phyloP scores from a whole-genome alignment of 345 rosid species.

The Trapa bicornis region DNA sequence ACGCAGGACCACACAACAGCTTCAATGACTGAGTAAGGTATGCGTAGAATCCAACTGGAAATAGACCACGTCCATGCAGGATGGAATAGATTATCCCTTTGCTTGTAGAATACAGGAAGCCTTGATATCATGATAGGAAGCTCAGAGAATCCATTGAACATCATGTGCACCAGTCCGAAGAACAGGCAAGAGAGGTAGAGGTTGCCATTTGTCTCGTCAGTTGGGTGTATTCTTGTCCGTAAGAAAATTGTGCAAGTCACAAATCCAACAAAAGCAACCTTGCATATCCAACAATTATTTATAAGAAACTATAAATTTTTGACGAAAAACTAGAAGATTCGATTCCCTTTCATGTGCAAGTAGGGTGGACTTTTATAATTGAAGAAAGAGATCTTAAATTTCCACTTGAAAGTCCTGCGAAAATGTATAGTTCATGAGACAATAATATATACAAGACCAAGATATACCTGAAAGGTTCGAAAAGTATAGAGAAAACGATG shows the following conservation, averaged over 20 bases:
- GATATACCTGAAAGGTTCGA: conserved; percentile 65
- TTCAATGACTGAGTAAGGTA: conserved; percentile 79
- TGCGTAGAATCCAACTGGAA: conserved; percentile 66
- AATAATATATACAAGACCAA: conserved; percentile 3
- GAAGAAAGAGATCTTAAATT: neutral
- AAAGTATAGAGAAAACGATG: conserved; percentile 68
- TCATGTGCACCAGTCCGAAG: conserved; percentile 74
- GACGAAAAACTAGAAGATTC: neutral
- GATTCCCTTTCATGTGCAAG: neutral
- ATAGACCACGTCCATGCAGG: conserved; percentile 90
- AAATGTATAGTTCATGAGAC: neutral
- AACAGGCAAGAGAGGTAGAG: conserved; percentile 76
- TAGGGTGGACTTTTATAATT: neutral
- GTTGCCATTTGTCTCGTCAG: conserved; percentile 48
- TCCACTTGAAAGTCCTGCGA: neutral
- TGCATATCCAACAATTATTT: conserved; percentile 5
- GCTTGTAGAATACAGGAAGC: conserved; percentile 84
- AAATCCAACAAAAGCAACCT: conserved; percentile 82
- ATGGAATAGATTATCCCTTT: conserved; percentile 78
- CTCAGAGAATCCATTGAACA: conserved; percentile 85
- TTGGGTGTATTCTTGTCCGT: conserved; percentile 72
- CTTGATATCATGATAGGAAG: conserved; percentile 72
- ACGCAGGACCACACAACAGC: conserved; percentile 78
- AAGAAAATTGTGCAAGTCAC: conserved; percentile 66
- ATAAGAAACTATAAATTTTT: neutral